phyloP scores from a whole-genome alignment of 202 grass and related monocot genomes.

The Setaria italica region DNA sequence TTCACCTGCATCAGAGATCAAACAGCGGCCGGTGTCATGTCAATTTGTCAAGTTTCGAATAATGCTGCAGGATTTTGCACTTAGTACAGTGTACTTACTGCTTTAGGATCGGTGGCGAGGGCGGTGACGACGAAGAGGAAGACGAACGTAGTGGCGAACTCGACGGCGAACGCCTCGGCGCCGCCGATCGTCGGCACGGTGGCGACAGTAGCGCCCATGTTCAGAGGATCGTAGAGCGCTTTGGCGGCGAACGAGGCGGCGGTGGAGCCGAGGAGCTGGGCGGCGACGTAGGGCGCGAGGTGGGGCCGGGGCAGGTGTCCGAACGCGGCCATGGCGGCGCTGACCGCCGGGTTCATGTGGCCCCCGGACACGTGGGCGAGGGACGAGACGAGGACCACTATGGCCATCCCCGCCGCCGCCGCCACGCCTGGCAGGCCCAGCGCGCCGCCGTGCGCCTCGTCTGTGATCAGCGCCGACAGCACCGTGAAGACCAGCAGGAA shows the following conservation, averaged over 20 bases:
- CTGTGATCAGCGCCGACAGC: constrained; percentile 44
- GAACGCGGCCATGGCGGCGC: constrained; percentile 34
- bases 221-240: background rate
- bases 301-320: constrained; percentile 39
- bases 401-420: constrained; percentile 19
- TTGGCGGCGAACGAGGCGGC: constrained; percentile 41
- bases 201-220: background rate
- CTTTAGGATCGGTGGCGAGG: constrained; percentile 36
- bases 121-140: constrained; percentile 57
- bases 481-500: constrained; percentile 59
- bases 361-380: constrained; percentile 50
- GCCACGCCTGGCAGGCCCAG: constrained; percentile 41
- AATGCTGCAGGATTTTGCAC: background rate
- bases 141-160: constrained; percentile 59
- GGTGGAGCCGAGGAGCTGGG: constrained; percentile 39
- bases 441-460: constrained; percentile 26
- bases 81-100: background rate
- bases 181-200: constrained; percentile 45
- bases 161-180: constrained; percentile 45
- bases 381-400: constrained; percentile 39
- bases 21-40: background rate
- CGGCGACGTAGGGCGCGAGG: constrained; percentile 36
- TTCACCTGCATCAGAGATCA: background rate
- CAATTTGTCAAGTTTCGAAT: background rate
- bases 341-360: constrained; percentile 54